A percentile compares a stretch with the other conserved stretches of the same genome.
Conservation (phyloP, 352 stramenopile species). For the Phytopythium chamaehyphon region DNA sequence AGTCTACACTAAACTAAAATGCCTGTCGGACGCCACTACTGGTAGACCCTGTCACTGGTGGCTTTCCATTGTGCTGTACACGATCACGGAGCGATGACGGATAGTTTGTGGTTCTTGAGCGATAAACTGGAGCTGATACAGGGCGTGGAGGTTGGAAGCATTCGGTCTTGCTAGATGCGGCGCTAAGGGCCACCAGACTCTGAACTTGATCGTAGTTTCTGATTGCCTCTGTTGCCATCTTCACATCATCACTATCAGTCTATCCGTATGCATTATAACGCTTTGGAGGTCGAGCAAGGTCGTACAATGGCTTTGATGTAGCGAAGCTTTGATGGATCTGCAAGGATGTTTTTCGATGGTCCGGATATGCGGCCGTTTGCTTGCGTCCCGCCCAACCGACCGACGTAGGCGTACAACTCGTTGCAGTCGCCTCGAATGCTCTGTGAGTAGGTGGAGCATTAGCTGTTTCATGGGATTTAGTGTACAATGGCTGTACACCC, state of each 20-base stretch:
- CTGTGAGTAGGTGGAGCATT: constrained; percentile 17
- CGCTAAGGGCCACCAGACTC: not conserved
- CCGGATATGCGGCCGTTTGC: constrained; percentile 17
- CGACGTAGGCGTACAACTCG: constrained; percentile 64
- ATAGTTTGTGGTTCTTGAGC: constrained; percentile 50
- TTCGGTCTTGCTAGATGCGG: constrained; percentile 1
- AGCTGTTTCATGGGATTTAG: no score
- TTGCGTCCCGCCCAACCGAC: constrained; percentile 25
- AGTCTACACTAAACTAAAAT: no score
- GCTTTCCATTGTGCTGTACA: constrained; percentile 22
- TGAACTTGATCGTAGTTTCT: constrained; percentile 21
- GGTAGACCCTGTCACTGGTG: not conserved
- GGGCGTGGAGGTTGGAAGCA: constrained; percentile 24
- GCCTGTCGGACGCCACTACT: not conserved
- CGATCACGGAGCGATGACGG: constrained; percentile 45
- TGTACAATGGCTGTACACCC: not conserved
- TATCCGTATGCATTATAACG: not conserved
- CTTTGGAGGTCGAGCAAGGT: not conserved
- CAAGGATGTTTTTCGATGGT: constrained; percentile 60
- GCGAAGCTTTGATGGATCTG: constrained; percentile 59
- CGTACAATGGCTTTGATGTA: constrained; percentile 69
- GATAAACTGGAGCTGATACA: constrained; percentile 65
- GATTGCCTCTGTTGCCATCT: constrained; percentile 46
- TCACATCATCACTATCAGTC: not conserved
- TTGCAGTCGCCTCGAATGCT: constrained; percentile 61